Percentiles rank a stretch among this genome's conserved stretches.
phyloP scores from a whole-genome alignment of 2,329 filamentous ascomycete species.

The Gaeumannomyces tritici region DNA sequence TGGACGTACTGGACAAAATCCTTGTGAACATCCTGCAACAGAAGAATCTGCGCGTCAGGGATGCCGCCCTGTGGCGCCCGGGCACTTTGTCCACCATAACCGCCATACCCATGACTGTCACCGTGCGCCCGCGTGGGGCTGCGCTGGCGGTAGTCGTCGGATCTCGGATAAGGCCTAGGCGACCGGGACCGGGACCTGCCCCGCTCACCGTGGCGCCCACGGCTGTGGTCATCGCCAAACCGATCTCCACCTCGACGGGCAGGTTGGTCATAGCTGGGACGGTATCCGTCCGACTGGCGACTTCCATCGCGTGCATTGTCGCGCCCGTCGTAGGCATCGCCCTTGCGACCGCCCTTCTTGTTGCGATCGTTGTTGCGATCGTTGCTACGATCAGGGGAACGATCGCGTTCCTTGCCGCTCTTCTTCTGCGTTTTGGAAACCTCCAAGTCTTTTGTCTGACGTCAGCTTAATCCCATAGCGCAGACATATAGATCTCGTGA shows the following conservation, averaged over 20 bases:
- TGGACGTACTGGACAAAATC: slow-evolving; percentile 76
- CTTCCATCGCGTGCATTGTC: not conserved
- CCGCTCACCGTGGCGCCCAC: not conserved
- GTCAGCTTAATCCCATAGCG: not conserved
- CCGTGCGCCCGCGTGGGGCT: not conserved
- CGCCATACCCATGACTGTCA: not conserved
- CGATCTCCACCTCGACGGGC: not conserved
- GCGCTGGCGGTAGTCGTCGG: slow-evolving; percentile 1
- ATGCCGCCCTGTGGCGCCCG: slow-evolving; percentile 43
- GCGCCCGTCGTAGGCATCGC: slow-evolving; percentile 22
- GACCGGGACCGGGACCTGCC: slow-evolving; percentile 2
- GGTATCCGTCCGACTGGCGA: slow-evolving; percentile 1
- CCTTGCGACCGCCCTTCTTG: slow-evolving; percentile 33
- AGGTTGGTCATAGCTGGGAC: slow-evolving; percentile 2
- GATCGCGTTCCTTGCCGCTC: slow-evolving; percentile 37
- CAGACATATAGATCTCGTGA: slow-evolving; percentile 9
- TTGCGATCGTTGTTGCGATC: slow-evolving; percentile 20
- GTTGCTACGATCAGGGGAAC: slow-evolving; percentile 50
- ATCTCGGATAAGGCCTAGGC: not conserved
- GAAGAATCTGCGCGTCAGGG: slow-evolving; percentile 81
- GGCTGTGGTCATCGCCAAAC: not conserved
- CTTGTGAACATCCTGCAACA: slow-evolving; percentile 66
- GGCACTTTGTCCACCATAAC: not conserved
- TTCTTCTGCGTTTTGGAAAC: slow-evolving; percentile 81
- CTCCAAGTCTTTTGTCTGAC: slow-evolving; percentile 60